A percentile compares a stretch with the other conserved stretches of the same genome.
phyloP scores from a whole-genome alignment of 208 protist species.

The Leishmania lainsoni region DNA sequence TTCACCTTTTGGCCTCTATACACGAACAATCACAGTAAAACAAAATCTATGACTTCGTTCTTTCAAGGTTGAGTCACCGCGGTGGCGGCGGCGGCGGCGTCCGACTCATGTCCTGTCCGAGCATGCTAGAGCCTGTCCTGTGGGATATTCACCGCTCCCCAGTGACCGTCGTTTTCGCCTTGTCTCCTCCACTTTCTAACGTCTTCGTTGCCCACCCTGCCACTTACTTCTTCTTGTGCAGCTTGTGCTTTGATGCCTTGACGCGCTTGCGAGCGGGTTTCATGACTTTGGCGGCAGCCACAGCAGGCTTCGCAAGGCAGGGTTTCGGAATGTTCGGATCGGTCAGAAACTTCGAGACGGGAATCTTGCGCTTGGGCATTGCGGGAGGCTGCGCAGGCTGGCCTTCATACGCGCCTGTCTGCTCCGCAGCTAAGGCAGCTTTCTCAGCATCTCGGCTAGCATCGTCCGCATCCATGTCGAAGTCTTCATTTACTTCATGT shows the following conservation, averaged over 20 bases:
- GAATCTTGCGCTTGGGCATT: conserved; percentile 21
- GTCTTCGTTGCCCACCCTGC: no score
- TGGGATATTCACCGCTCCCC: not conserved
- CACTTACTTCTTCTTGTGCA: conserved; percentile 23
- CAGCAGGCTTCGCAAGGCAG: not conserved
- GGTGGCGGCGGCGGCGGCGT: not conserved
- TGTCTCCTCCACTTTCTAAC: not conserved
- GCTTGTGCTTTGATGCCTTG: conserved; percentile 26
- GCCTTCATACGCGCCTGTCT: not conserved
- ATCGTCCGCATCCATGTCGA: not conserved
- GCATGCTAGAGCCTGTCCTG: not conserved
- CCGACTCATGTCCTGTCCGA: not conserved
- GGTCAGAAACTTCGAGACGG: conserved; percentile 35
- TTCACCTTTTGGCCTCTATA: not conserved
- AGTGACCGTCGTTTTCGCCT: not conserved
- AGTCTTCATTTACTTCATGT: not conserved
- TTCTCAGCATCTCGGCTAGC: not conserved
- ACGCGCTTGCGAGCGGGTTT: conserved; percentile 21
- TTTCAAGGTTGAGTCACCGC: no score
- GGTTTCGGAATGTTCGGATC: conserved; percentile 13
- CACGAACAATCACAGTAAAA: not conserved
- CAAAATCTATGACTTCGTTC: not conserved
- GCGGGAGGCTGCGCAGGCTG: not conserved
- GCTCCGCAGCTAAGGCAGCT: not conserved
- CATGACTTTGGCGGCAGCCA: conserved; percentile 9